A percentile compares a stretch with the other conserved stretches of the same genome.
These are phyloP conservation scores for Gyrodon lividus DNA, from an alignment of 768 basidiomycete genomes.

Conservation along the genomic window DNA sequence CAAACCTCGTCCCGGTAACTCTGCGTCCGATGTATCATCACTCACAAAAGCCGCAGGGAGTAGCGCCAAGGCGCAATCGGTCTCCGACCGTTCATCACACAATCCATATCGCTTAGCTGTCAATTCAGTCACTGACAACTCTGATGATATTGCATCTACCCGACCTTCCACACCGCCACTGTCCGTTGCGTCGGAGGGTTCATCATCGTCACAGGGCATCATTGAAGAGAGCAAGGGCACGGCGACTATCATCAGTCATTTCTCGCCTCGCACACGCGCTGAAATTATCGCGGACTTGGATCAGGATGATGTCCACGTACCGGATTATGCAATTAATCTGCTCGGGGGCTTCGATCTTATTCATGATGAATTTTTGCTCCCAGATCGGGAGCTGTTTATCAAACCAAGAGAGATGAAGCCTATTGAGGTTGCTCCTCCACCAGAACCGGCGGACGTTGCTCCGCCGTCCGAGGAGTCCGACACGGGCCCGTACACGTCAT, in stretches of 20 bases:
- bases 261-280: constrained; percentile 33
- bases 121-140: constrained; percentile 16
- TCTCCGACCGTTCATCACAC: constrained; percentile 17
- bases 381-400: constrained; percentile 29
- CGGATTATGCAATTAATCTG: constrained; percentile 46
- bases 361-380: constrained; percentile 33
- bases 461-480: constrained; percentile 35
- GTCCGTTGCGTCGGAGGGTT: constrained; percentile 24
- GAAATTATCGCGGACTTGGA: constrained; percentile 38
- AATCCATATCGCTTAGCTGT: constrained; percentile 22
- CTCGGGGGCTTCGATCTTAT: constrained; percentile 42
- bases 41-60: constrained; percentile 20
- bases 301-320: constrained; percentile 37
- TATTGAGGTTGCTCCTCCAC: constrained; percentile 28
- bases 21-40: constrained; percentile 13
- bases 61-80: constrained; percentile 12
- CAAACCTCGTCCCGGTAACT: constrained; percentile 20
- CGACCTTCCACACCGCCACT: constrained; percentile 31
- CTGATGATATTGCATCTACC: constrained; percentile 25
- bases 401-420: constrained; percentile 31
- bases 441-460: constrained; percentile 12
- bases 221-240: constrained; percentile 25
- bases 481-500: constrained; percentile 32
- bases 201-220: constrained; percentile 24
- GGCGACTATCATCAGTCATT: constrained; percentile 38